A percentile compares a stretch with the other conserved stretches of the same genome.
These are phyloP conservation scores for Xylariaceae sp. DNA, from an alignment of 2,329 filamentous ascomycete genomes.

Conservation along the genomic window DNA sequence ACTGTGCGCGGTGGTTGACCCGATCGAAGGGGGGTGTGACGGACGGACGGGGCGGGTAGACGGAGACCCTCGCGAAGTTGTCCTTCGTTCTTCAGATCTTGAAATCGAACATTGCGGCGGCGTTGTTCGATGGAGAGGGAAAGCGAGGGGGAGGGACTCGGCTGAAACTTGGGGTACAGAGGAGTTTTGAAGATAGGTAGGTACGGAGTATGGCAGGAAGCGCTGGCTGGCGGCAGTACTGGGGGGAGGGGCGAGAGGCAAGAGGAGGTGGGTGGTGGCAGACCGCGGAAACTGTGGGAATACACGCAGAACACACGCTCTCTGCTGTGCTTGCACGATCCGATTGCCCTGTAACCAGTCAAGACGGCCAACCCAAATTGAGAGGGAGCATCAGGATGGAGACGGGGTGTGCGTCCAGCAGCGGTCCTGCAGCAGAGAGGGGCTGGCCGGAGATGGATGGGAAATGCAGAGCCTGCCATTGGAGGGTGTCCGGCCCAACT, in stretches of 20 bases:
- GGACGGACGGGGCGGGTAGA: constrained; percentile 9
- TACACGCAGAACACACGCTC: no score
- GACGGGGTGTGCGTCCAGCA: no score
- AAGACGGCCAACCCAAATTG: no score
- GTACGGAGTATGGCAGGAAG: constrained; percentile 8
- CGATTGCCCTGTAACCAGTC: no score
- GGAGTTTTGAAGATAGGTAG: constrained; percentile 24
- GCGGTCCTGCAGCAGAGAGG: no score
- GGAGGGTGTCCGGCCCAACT: not conserved
- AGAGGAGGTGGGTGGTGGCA: no score
- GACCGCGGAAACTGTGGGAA: no score
- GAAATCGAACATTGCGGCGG: constrained; percentile 47
- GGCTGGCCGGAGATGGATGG: not conserved
- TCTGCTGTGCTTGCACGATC: no score
- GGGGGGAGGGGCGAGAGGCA: not conserved
- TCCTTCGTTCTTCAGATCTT: constrained; percentile 42
- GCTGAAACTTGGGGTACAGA: constrained; percentile 23
- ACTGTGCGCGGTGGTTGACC: constrained; percentile 10
- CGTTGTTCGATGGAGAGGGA: constrained; percentile 39
- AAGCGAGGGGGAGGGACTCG: constrained; percentile 25
- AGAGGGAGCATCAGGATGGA: no score
- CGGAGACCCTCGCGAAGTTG: constrained; percentile 43
- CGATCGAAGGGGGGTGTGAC: no score
- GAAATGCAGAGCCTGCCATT: not conserved
- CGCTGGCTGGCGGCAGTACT: constrained; percentile 3